These are phyloP conservation scores for Jamesozyma jinghongensis DNA, from an alignment of 805 yeast species.

Conservation along the genomic window DNA sequence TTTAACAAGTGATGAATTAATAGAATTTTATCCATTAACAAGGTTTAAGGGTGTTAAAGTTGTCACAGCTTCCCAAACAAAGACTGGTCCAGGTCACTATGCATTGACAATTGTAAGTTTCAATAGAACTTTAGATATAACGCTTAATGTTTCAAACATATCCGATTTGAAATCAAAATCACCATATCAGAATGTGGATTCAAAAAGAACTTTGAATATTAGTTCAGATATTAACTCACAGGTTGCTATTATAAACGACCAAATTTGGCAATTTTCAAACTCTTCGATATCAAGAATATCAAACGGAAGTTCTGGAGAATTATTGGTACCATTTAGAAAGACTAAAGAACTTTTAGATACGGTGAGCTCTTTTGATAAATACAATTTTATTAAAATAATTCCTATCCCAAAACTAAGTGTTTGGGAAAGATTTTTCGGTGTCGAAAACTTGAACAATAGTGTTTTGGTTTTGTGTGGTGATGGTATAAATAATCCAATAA, in stretches of 20 bases:
- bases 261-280: slow-evolving; percentile 3
- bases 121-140: slow-evolving; percentile 1
- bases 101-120: slow-evolving; percentile 3
- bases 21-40: slow-evolving; percentile 17
- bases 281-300: slow-evolving; percentile 5
- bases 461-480: neutral
- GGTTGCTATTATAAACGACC: neutral
- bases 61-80: slow-evolving; percentile 8
- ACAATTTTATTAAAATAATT: neutral
- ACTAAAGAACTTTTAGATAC: neutral
- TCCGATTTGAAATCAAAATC: slow-evolving; percentile 2
- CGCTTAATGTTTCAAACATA: slow-evolving; percentile 3
- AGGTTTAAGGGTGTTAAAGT: slow-evolving; percentile 24
- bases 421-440: slow-evolving; percentile 1
- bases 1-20: slow-evolving; percentile 8
- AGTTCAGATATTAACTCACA: slow-evolving; percentile 3
- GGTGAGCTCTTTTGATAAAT: neutral
- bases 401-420: neutral
- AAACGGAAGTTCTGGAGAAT: neutral
- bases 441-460: neutral
- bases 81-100: neutral
- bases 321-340: neutral
- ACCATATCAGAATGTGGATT: slow-evolving; percentile 4
- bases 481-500: neutral
- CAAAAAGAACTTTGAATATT: slow-evolving; percentile 2